These are phyloP conservation scores for Hansenula anomala DNA, from an alignment of 1,139 yeast species.

Conservation along the genomic window DNA sequence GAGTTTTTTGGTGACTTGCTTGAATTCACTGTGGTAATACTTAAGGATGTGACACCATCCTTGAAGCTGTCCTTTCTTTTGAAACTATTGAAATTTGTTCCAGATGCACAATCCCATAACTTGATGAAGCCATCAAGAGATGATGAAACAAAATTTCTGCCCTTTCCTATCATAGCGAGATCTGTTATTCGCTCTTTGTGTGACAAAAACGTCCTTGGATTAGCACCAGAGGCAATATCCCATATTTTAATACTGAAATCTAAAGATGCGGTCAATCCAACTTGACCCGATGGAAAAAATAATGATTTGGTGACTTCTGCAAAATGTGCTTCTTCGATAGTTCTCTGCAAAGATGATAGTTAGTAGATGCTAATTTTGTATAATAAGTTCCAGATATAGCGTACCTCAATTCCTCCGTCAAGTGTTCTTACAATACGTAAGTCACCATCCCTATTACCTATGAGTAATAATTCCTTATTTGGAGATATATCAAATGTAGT, in stretches of 20 bases:
- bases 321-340: slow-evolving; percentile 39
- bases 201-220: slow-evolving; percentile 43
- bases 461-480: slow-evolving; percentile 25
- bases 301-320: slow-evolving; percentile 34
- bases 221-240: slow-evolving; percentile 42
- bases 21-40: slow-evolving; percentile 6
- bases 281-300: slow-evolving; percentile 61
- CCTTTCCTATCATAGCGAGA: slow-evolving; percentile 48
- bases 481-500: slow-evolving; percentile 29
- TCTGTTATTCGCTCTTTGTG: slow-evolving; percentile 44
- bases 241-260: slow-evolving; percentile 58
- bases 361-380: not conserved
- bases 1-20: not conserved
- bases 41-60: slow-evolving; percentile 27
- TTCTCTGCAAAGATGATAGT: slow-evolving; percentile 1
- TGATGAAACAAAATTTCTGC: slow-evolving; percentile 56
- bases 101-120: slow-evolving; percentile 69
- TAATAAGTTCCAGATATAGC: not conserved
- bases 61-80: slow-evolving; percentile 28
- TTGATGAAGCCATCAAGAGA: slow-evolving; percentile 48
- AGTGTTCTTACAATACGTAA: slow-evolving; percentile 24
- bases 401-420: slow-evolving; percentile 3
- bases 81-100: slow-evolving; percentile 36
- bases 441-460: slow-evolving; percentile 43
- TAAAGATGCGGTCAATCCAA: slow-evolving; percentile 46